Evolutionary conservation across 495 filamentous ascomycete genomes (phyloP).

Genomic region (Chaetomium fimeti): DNA sequence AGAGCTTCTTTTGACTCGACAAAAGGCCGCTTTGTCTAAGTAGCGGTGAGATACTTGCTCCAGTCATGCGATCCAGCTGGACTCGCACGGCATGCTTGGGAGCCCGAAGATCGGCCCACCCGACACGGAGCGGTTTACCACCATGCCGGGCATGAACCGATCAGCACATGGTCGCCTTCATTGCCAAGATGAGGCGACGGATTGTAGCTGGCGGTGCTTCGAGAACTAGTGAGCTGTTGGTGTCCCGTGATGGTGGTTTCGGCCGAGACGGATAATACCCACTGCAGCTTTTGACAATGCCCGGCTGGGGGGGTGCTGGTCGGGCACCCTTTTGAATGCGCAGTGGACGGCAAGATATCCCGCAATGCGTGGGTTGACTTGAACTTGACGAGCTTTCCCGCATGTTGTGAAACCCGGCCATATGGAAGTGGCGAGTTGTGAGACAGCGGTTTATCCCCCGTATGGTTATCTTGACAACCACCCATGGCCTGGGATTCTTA

Average conservation of each 20-base stretch:
- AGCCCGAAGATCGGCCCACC: slow-evolving; percentile 2
- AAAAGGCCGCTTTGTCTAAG: neutral
- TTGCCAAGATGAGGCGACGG: slow-evolving; percentile 13
- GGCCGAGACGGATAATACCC: neutral
- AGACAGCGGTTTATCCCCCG: slow-evolving; percentile 10
- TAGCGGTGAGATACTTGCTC: neutral
- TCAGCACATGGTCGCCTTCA: slow-evolving; percentile 7
- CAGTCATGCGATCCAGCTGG: neutral
- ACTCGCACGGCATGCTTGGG: slow-evolving; percentile 11
- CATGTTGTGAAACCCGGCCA: neutral
- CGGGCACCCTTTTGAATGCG: neutral
- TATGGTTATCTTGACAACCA: neutral
- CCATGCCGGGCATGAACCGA: neutral
- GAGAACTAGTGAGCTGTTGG: neutral
- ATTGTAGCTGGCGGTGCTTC: neutral
- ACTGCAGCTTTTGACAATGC: neutral
- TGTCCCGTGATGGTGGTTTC: slow-evolving; percentile 3
- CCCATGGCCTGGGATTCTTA: neutral
- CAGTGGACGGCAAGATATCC: neutral
- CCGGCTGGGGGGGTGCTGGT: neutral
- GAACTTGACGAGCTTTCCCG: neutral
- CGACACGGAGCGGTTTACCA: neutral
- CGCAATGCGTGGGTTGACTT: neutral
- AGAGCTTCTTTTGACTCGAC: neutral
- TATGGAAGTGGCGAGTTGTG: slow-evolving; percentile 1